Conservation (phyloP, 2,329 filamentous ascomycete genomes). For the Colletotrichum viniferum region DNA sequence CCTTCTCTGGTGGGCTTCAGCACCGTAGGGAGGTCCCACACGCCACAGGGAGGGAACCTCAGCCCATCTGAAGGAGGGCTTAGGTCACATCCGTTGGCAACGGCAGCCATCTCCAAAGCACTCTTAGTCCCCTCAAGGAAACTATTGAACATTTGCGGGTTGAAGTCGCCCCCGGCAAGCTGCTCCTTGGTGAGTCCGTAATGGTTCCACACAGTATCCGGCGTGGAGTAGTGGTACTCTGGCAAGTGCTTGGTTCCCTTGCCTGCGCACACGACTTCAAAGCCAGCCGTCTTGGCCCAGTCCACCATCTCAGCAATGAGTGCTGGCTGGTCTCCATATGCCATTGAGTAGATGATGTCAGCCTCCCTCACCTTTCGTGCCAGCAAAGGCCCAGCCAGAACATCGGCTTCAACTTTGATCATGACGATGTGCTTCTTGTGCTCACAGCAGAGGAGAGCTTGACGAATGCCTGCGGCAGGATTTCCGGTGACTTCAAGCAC, state of each 20-base stretch:
- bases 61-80: slow-evolving; percentile 43
- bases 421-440: slow-evolving; percentile 54
- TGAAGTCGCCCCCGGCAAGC: slow-evolving; percentile 44
- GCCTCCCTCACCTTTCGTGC: slow-evolving; percentile 45
- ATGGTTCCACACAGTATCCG: slow-evolving; percentile 50
- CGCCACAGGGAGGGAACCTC: slow-evolving; percentile 47
- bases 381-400: slow-evolving; percentile 44
- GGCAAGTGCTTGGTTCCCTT: slow-evolving; percentile 52
- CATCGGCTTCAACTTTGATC: slow-evolving; percentile 51
- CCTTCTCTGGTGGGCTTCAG: slow-evolving; percentile 44
- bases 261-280: slow-evolving; percentile 47
- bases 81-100: slow-evolving; percentile 48
- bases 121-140: slow-evolving; percentile 54
- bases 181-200: slow-evolving; percentile 51
- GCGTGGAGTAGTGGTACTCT: slow-evolving; percentile 48
- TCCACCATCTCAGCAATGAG: slow-evolving; percentile 47
- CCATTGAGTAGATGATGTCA: slow-evolving; percentile 52
- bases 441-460: slow-evolving; percentile 48
- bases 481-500: not conserved
- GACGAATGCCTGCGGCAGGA: slow-evolving; percentile 10
- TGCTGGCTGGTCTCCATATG: slow-evolving; percentile 49
- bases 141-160: slow-evolving; percentile 53
- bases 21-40: slow-evolving; percentile 43
- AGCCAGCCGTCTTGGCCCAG: slow-evolving; percentile 47
- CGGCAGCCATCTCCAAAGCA: slow-evolving; percentile 51